A percentile compares a stretch with the other conserved stretches of the same genome.
These are phyloP conservation scores for Penicillium paradoxum DNA, from an alignment of 495 filamentous ascomycete genomes.

Conservation along the genomic window DNA sequence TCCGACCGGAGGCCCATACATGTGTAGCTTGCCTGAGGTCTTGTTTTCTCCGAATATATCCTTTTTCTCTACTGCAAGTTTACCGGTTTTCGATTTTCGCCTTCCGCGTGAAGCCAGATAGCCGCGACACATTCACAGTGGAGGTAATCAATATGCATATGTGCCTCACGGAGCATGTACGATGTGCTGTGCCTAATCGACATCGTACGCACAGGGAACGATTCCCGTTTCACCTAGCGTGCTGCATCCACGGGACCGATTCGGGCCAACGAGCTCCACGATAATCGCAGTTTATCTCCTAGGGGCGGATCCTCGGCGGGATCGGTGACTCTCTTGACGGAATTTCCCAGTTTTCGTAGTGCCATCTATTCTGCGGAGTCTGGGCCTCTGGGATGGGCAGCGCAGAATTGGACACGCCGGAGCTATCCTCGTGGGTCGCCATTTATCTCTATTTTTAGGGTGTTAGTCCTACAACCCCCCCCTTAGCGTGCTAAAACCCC, in stretches of 20 bases:
- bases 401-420: background rate
- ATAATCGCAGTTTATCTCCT: background rate
- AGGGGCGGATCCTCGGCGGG: background rate
- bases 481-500: no score
- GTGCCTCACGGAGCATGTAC: background rate
- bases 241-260: background rate
- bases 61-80: background rate
- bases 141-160: background rate
- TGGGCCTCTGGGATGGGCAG: background rate
- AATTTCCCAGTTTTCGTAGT: background rate
- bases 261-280: background rate
- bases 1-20: no score
- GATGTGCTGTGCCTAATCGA: background rate
- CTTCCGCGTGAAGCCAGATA: background rate
- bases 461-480: no score
- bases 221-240: conserved; percentile 3
- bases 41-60: background rate
- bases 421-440: no score
- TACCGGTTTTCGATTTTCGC: background rate
- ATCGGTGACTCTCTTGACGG: background rate
- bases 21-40: background rate
- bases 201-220: background rate
- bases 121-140: background rate
- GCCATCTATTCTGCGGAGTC: background rate
- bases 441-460: no score